Conservation (phyloP, 2,329 filamentous ascomycete genomes). For the Calonectria pseudoreteaudii region DNA sequence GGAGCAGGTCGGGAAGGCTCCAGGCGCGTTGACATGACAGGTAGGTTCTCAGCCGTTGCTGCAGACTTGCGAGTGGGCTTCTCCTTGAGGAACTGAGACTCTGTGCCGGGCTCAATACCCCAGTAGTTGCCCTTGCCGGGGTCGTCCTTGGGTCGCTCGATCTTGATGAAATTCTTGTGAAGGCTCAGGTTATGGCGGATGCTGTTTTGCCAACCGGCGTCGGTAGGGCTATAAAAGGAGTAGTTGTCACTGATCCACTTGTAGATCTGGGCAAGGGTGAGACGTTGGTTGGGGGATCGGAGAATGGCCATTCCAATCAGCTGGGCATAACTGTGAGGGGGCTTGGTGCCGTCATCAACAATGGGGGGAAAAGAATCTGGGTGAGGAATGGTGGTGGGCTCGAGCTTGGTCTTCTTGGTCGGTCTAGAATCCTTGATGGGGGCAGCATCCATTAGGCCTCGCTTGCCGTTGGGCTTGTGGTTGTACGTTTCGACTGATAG, state of each 20-base stretch:
- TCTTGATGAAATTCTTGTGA: conserved; percentile 96
- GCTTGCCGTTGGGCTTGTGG: conserved; percentile 66
- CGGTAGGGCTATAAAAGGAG: conserved; percentile 84
- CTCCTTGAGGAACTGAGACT: conserved; percentile 89
- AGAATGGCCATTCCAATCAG: conserved; percentile 98
- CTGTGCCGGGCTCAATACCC: conserved; percentile 91
- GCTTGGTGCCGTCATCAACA: conserved; percentile 88
- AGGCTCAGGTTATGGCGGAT: conserved; percentile 97
- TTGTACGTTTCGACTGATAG: conserved; percentile 65
- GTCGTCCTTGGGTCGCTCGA: conserved; percentile 95
- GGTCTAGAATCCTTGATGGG: conserved; percentile 76
- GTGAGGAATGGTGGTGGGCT: conserved; percentile 69
- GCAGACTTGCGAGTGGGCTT: conserved; percentile 75
- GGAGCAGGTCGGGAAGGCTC: conserved; percentile 61
- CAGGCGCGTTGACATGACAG: conserved; percentile 68
- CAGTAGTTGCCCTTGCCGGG: conserved; percentile 98
- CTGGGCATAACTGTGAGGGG: conserved; percentile 91
- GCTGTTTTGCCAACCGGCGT: conserved; percentile 98
- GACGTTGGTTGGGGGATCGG: conserved; percentile 81
- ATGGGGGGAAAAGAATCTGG: conserved; percentile 85
- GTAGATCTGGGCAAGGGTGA: conserved; percentile 96
- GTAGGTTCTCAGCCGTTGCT: conserved; percentile 67
- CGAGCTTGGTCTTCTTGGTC: conserved; percentile 75
- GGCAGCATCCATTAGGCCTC: conserved; percentile 77
- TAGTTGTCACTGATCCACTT: conserved; percentile 99